A percentile compares a stretch with the other conserved stretches of the same genome.
These are phyloP conservation scores for Cryphonectria carpinicola DNA, from an alignment of 2,329 filamentous ascomycete genomes.

Conservation along the genomic window DNA sequence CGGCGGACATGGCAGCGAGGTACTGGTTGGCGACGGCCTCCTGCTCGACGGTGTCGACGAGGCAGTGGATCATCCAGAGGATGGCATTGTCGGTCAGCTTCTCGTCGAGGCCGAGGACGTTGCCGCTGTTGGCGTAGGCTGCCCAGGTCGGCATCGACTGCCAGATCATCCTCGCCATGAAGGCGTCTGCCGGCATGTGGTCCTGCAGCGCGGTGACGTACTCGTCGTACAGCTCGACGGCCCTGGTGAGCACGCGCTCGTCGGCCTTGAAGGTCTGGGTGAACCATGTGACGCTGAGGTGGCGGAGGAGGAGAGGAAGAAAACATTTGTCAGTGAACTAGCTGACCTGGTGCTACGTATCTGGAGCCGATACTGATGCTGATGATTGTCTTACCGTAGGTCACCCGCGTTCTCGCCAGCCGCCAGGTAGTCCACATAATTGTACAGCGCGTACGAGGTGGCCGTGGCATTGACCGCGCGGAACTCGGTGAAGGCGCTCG, in stretches of 20 bases:
- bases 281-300: conserved; percentile 33
- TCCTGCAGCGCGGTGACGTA: conserved; percentile 40
- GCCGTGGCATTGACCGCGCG: conserved; percentile 7
- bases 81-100: conserved; percentile 36
- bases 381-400: conserved; percentile 1
- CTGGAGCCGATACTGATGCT: neutral
- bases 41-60: conserved; percentile 37
- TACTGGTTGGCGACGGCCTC: conserved; percentile 37
- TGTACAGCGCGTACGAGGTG: neutral
- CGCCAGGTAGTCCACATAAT: conserved; percentile 1
- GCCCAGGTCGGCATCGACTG: conserved; percentile 45
- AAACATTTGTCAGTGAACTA: neutral
- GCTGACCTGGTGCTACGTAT: neutral
- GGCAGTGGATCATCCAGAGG: conserved; percentile 37
- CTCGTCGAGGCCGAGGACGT: conserved; percentile 44
- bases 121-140: conserved; percentile 42
- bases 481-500: conserved; percentile 1
- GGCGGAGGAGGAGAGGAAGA: neutral
- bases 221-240: conserved; percentile 44
- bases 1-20: conserved; percentile 7
- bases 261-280: conserved; percentile 39
- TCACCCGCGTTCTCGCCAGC: conserved; percentile 3
- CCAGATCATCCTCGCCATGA: conserved; percentile 39
- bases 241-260: conserved; percentile 40
- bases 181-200: conserved; percentile 37